phyloP scores from a whole-genome alignment of 371 early-diverging fungal species.

The Basidiobolus meristosporus region DNA sequence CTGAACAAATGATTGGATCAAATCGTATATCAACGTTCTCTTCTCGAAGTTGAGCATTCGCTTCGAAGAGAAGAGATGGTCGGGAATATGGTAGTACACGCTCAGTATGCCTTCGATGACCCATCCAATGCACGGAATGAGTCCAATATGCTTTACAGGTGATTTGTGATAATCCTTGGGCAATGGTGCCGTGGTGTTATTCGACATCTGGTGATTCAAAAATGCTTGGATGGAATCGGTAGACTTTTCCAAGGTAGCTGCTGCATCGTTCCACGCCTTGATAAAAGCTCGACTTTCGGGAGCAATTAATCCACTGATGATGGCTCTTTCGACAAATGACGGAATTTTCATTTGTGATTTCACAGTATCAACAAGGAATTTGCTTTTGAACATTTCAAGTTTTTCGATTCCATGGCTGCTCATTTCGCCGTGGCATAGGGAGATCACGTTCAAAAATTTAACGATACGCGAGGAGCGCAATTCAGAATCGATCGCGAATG shows the following conservation, averaged over 20 bases:
- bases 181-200: no score
- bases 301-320: conserved; percentile 54
- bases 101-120: conserved; percentile 25
- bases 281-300: conserved; percentile 52
- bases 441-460: conserved; percentile 34
- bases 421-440: conserved; percentile 17
- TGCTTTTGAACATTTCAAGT: not conserved
- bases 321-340: conserved; percentile 57
- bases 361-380: conserved; percentile 11
- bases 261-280: conserved; percentile 46
- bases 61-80: no score
- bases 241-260: conserved; percentile 4
- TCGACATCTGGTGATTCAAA: no score
- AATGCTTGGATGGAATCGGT: no score
- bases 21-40: no score
- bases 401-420: not conserved
- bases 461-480: conserved; percentile 34
- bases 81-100: conserved; percentile 26
- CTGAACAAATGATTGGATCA: no score
- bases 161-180: no score
- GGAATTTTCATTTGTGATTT: conserved; percentile 13
- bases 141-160: not conserved
- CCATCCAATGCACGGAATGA: conserved; percentile 30
- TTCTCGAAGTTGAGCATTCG: no score
- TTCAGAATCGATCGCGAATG: conserved; percentile 18